Conservation (phyloP, 2,329 filamentous ascomycete species). For the Cytospora leucostoma region DNA sequence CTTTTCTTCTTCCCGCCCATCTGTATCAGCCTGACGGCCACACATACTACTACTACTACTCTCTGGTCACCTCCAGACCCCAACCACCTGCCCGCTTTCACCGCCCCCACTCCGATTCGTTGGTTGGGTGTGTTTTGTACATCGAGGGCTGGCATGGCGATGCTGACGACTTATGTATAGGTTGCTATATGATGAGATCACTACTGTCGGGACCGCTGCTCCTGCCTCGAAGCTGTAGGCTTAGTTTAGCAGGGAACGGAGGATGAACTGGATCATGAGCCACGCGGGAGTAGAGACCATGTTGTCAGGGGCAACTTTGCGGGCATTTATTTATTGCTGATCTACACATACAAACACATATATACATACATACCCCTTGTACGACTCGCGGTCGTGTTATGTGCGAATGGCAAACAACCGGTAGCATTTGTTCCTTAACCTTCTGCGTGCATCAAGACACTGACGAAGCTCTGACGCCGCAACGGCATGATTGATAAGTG, state of each 20-base stretch:
- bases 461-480: background rate
- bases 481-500: too few species aligned
- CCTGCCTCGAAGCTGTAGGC: slow-evolving; percentile 66
- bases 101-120: too few species aligned
- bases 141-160: background rate
- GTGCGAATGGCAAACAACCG: background rate
- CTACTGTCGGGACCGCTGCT: slow-evolving; percentile 63
- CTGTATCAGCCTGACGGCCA: background rate
- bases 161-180: slow-evolving; percentile 44
- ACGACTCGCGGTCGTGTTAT: background rate
- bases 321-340: background rate
- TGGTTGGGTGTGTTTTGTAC: background rate
- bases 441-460: background rate
- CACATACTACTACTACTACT: too few species aligned
- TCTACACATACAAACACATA: background rate
- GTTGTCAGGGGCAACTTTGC: background rate
- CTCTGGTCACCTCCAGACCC: too few species aligned
- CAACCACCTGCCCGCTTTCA: too few species aligned
- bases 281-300: too few species aligned
- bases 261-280: background rate
- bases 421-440: background rate
- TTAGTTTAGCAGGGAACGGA: background rate
- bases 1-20: slow-evolving; percentile 20
- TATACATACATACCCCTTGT: background rate
- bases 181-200: slow-evolving; percentile 86